A percentile compares a stretch with the other conserved stretches of the same genome.
Evolutionary conservation across 169 alveolate species (phyloP).

Genomic region (Babesia caballi): DNA sequence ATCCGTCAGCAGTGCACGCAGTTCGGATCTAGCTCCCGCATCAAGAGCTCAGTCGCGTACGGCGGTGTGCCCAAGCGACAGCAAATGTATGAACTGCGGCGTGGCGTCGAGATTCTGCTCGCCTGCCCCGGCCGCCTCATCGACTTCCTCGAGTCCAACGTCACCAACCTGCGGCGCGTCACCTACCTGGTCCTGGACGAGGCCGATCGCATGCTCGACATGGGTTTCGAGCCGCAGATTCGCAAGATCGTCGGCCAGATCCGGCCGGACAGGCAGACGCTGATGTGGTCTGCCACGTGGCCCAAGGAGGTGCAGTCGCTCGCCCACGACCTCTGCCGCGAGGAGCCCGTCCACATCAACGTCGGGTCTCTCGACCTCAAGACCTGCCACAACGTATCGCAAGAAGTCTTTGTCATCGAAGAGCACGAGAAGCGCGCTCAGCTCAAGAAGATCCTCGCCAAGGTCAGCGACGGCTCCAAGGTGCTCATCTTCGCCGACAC

Average conservation of each 20-base stretch:
- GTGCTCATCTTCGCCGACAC: conserved; percentile 87
- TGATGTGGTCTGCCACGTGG: conserved; percentile 99
- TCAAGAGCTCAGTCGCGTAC: conserved; percentile 86
- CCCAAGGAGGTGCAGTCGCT: conserved; percentile 93
- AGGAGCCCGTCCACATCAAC: conserved; percentile 94
- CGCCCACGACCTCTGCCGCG: conserved; percentile 91
- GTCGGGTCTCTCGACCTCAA: conserved; percentile 91
- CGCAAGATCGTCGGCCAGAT: conserved; percentile 89
- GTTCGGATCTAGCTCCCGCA: conserved; percentile 84
- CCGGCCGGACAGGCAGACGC: conserved; percentile 91
- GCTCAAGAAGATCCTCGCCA: conserved; percentile 66
- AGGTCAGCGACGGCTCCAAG: conserved; percentile 80
- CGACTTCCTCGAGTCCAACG: conserved; percentile 90
- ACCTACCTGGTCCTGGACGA: conserved; percentile 98
- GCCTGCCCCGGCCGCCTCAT: conserved; percentile 95
- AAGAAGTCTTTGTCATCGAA: conserved; percentile 79
- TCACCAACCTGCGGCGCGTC: conserved; percentile 91
- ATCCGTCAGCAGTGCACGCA: conserved; percentile 89
- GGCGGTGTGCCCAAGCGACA: conserved; percentile 94
- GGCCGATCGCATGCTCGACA: conserved; percentile 98
- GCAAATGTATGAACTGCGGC: conserved; percentile 82
- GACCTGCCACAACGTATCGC: conserved; percentile 90
- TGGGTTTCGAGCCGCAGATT: conserved; percentile 99
- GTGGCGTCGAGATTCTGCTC: conserved; percentile 94
- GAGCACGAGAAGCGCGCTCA: conserved; percentile 71